Base-by-base conservation (phyloP, 2,329 filamentous ascomycete genomes). In the Alternaria hordeiaustralica region DNA sequence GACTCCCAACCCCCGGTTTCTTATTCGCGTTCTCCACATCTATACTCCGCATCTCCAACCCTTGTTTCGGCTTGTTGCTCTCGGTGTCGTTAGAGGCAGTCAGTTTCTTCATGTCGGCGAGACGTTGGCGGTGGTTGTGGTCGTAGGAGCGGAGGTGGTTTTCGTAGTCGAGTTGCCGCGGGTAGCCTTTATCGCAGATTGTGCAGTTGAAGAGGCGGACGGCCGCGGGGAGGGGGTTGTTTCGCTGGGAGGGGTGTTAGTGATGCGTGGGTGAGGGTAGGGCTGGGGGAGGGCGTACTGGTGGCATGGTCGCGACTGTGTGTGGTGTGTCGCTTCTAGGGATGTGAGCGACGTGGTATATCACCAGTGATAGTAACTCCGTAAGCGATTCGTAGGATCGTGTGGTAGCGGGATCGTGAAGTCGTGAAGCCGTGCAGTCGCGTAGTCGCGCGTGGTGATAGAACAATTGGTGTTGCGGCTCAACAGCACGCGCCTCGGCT, bases 131-230 rank as follows among this genome's bases (percentile, higher is more conserved):
- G 81, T 99, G 96, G 72, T 92, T 92, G 82, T 99, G 96, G 78
- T 98, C 96, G 81, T 98, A 98, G 74, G 92, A 96, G 67, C 90
- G 90, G 60, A 97, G 92, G 79, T 99, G 96, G 8, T 94, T 91
- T 81, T 98, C 95, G 79, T 96, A 97, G 79, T 98, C 95, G 77
- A 96, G 95, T 86, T 97, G 95, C 60, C 96, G 93, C 2, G 90
- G 89, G 82, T 98, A 99, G 73, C 94, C 95, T 82, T 98, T 98
- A 68, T 91, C 71, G 84, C 96, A 98, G 58, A 98, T 88, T 44
- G 90, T 88, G 84, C 89, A 79, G 56, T 73, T 73, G 71, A 79
- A 79, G 63, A 72, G 64, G 55, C 73, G 73, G 58, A 76, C 70
- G 10, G 76, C 85, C 26, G 74, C 84, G 61, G 71, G 69, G 41